Percentiles rank a stretch among this genome's conserved stretches.
Conservation (phyloP, 768 basidiomycete genomes). For the Sistotremastrum niveocremeum region DNA sequence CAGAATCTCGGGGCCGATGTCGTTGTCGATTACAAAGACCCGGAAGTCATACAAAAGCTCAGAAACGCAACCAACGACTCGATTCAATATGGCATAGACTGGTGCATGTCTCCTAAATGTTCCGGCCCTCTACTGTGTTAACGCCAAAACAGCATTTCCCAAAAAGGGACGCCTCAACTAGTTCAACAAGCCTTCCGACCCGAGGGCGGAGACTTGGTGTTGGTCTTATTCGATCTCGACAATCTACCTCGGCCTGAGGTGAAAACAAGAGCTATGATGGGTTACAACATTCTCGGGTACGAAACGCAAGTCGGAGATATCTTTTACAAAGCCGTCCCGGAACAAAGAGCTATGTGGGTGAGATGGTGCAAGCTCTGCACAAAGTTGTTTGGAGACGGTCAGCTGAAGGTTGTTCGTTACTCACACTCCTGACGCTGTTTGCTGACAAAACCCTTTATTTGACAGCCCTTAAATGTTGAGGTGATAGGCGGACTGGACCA, state of each 20-base stretch:
- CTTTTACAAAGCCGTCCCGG: not conserved
- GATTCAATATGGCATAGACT: conserved; percentile 1
- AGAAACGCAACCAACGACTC: conserved; percentile 3
- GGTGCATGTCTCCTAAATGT: not conserved
- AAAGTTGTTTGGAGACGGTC: not conserved
- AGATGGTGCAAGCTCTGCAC: not conserved
- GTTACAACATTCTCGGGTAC: conserved; percentile 2
- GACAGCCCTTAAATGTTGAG: too few relatives aligned
- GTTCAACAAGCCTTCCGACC: not conserved
- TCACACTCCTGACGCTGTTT: too few relatives aligned
- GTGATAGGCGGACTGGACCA: too few relatives aligned
- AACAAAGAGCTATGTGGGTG: not conserved
- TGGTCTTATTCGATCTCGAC: not conserved
- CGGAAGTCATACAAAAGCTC: conserved; percentile 8
- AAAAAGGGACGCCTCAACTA: not conserved
- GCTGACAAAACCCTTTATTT: too few relatives aligned
- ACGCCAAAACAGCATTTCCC: not conserved
- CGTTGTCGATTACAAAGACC: conserved; percentile 18
- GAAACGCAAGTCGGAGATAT: not conserved
- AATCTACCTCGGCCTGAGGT: not conserved
- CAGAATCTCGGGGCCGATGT: conserved; percentile 21
- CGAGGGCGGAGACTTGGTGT: not conserved
- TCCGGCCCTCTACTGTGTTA: too few relatives aligned
- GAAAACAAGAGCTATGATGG: not conserved
- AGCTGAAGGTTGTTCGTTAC: not conserved